Evolutionary conservation across 2,329 filamentous ascomycete species (phyloP), one percentile per base, ranked within the genome.

Genomic region (Dryadomyces sulphureus): DNA sequence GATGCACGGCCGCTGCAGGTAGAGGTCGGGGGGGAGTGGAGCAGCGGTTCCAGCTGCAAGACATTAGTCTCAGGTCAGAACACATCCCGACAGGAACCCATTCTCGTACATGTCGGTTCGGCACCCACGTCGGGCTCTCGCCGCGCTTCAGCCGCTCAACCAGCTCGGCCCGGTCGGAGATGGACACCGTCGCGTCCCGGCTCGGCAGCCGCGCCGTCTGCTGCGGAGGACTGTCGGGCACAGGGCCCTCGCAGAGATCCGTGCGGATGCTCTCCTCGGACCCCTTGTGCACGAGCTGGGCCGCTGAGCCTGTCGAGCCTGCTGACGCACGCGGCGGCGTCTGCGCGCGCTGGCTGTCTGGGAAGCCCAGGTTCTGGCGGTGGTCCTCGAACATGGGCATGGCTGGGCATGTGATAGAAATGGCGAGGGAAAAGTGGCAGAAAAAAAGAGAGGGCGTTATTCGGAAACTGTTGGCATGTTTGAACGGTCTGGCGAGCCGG

Each of bases 121-220:
- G 74, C 35, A 80, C 68, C 85, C 85, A 92, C 5, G 77, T 76
- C 34, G 84, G 81, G 56, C 77, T 83, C 62, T 88, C 79, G 27
- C 78, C 79, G 60, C 75, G 77, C 65, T 95, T 95, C 53, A 95
- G 72, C 52, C 81, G 75, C 62, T 88, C 77, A 48, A 96, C 95
- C 55, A 94, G 67, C 61, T 89, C 82, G 48, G 78, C 77, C 52
- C 89, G 75, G 59, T 87, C 79, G 17, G 69, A 70, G 32, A 67
- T 68, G 12, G 64, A 51, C n/a, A 52, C 54, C 8, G 54, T 48
- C 6, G 48, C 39, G 27, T 58, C 57, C 20, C 54, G 53, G 22
- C 61, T 59, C 5, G 62, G 62, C 19, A 38, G 8, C 5, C 30
- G 16, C 11, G 9, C 24, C 0, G 45, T 22, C 21, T 43, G 24